Evolutionary conservation across 176 grass and related monocot species (phyloP), one percentile per base, ranked within the genome.

Genomic region (Alopecurus myosuroides): DNA sequence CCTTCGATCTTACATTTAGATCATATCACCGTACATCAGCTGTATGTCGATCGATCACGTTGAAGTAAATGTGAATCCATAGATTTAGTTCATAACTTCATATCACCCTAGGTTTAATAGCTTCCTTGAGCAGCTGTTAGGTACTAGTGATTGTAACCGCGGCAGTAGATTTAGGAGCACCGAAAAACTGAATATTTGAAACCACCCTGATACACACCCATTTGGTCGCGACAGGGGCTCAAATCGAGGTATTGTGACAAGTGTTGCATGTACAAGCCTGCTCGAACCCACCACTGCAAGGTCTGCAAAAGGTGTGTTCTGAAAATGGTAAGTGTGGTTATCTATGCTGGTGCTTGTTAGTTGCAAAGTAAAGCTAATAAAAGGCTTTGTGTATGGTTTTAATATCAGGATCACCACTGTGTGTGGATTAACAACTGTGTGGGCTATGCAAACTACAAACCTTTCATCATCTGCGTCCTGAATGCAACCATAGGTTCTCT

Each of bases 391-490:
- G 5, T n/a, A 90, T 34, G 9, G 36, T 83, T 39, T 68, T 2
- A n/a, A 77, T 89, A 65, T 61, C 84, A 99, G 97, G 97, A 99
- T 88, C 97, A 99, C 90, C 97, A 99, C 68, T 99, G 97, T 86
- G 81, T 92, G 7, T 99, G 97, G 93, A 94, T 99, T 77, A 92
- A 92, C 84, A 99, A 99, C 80, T 99, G 97, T 36, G 93, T 99
- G 62, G 97, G 97, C 53, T 99, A 99, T 69, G 69, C 89, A 18
- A 99, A 99, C 60, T 99, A 96, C 87, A 99, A 99, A 73, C 25
- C 91, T 7, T 99, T 92, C 77, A 85, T 99, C 70, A 86, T 99
- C 36, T 99, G 89, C 51, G 84, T 96, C 49, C 89, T 99, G 25
- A 83, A 96, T 92, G 97, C 91, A 76, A 85, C 93, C 56, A 81